Conservation (phyloP, 2,329 filamentous ascomycete genomes). For the Clonostachys chloroleuca region DNA sequence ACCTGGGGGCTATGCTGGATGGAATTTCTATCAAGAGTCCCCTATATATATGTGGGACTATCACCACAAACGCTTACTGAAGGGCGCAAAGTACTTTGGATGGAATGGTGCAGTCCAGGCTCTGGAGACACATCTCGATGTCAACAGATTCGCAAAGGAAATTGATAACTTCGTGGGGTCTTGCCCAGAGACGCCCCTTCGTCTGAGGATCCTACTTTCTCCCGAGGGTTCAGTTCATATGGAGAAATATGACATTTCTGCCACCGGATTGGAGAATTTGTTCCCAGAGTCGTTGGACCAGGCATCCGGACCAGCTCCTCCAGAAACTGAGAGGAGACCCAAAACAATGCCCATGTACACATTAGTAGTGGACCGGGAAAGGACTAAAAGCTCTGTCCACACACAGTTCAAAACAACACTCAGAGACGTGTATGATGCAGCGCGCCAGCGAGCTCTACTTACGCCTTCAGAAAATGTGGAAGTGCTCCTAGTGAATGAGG, state of each 20-base stretch:
- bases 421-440: constrained; percentile 66
- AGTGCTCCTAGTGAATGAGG: constrained; percentile 66
- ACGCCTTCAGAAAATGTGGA: constrained; percentile 51
- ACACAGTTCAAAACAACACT: constrained; percentile 85
- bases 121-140: constrained; percentile 39
- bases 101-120: constrained; percentile 42
- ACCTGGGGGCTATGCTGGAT: constrained; percentile 36
- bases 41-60: constrained; percentile 76
- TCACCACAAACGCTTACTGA: constrained; percentile 75
- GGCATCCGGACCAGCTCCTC: constrained; percentile 23
- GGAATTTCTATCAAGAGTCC: constrained; percentile 48
- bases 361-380: constrained; percentile 36
- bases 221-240: constrained; percentile 37
- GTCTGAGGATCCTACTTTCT: constrained; percentile 52
- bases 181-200: constrained; percentile 26
- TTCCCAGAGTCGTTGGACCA: constrained; percentile 50
- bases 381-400: constrained; percentile 50
- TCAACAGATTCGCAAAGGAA: constrained; percentile 28
- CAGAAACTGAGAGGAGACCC: constrained; percentile 4
- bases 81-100: constrained; percentile 50
- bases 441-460: constrained; percentile 59
- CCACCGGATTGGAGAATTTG: constrained; percentile 43
- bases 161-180: constrained; percentile 27
- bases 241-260: constrained; percentile 30
- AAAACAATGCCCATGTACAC: constrained; percentile 22